Conservation (phyloP, 2,329 filamentous ascomycete genomes). For the Nigrospora sphaerica region DNA sequence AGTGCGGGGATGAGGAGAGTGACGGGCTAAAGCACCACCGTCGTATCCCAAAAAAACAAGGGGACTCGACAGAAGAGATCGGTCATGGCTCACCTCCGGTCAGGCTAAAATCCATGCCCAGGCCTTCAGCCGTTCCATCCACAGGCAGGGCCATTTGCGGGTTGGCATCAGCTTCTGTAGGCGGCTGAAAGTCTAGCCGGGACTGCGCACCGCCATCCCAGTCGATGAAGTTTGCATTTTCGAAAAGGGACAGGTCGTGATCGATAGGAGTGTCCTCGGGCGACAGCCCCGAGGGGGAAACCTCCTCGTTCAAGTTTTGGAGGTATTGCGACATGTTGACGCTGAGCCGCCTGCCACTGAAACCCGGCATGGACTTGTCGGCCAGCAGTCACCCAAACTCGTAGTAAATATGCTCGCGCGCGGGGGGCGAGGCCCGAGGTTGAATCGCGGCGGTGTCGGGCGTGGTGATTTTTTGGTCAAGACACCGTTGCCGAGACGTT, state of each 20-base stretch:
- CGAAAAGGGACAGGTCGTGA: slow-evolving; percentile 71
- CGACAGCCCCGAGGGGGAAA: slow-evolving; percentile 52
- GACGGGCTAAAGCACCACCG: too few species aligned
- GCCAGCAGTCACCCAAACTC: not conserved
- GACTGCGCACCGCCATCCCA: slow-evolving; percentile 42
- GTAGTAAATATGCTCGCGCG: not conserved
- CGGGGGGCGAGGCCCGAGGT: too few species aligned
- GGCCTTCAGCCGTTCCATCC: too few species aligned
- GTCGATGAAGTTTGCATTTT: slow-evolving; percentile 76
- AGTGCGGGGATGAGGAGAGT: too few species aligned
- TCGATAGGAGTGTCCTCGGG: slow-evolving; percentile 57
- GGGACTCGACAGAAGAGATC: too few species aligned
- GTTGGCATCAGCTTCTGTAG: slow-evolving; percentile 1
- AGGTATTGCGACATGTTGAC: slow-evolving; percentile 86
- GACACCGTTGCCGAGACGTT: too few species aligned
- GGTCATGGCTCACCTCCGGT: too few species aligned
- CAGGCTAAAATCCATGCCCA: too few species aligned
- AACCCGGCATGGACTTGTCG: not conserved
- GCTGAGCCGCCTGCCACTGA: slow-evolving; percentile 50
- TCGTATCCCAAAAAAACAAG: too few species aligned
- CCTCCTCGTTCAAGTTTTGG: slow-evolving; percentile 72
- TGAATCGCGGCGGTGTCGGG: too few species aligned
- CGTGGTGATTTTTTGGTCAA: too few species aligned
- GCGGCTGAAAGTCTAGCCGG: not conserved
- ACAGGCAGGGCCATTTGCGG: not conserved